Evolutionary conservation across 768 basidiomycete genomes (phyloP).

Genomic region (Serendipita indica): DNA sequence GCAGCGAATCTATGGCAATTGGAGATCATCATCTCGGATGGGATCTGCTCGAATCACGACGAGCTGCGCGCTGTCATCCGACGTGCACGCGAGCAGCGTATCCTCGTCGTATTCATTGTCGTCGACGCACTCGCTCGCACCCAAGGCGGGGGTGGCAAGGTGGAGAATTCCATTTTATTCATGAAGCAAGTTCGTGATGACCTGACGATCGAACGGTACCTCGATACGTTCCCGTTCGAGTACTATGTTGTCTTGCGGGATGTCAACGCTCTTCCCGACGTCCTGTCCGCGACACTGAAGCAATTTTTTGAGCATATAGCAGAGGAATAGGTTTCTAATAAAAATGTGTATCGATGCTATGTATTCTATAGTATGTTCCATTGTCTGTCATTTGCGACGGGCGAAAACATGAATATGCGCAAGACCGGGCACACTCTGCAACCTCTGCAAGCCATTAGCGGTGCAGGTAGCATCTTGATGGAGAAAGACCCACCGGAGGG

Average conservation of each 20-base stretch:
- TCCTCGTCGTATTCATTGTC: slow-evolving; percentile 94
- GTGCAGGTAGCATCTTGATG: neutral
- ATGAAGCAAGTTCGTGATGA: slow-evolving; percentile 88
- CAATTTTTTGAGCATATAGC: slow-evolving; percentile 84
- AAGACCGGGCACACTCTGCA: slow-evolving; percentile 68
- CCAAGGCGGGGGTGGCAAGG: slow-evolving; percentile 12
- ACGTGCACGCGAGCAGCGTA: slow-evolving; percentile 72
- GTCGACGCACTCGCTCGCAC: slow-evolving; percentile 45
- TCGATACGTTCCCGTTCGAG: slow-evolving; percentile 96
- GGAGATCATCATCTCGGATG: slow-evolving; percentile 95
- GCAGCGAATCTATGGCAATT: slow-evolving; percentile 90
- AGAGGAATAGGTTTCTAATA: slow-evolving; percentile 30
- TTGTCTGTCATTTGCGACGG: slow-evolving; percentile 31
- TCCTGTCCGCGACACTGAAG: slow-evolving; percentile 71
- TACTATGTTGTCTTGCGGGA: slow-evolving; percentile 87
- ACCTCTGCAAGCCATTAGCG: slow-evolving; percentile 32
- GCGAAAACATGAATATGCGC: slow-evolving; percentile 86
- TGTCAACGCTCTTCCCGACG: slow-evolving; percentile 83
- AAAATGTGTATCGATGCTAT: neutral
- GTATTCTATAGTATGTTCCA: neutral
- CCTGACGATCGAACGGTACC: slow-evolving; percentile 71
- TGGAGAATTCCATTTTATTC: slow-evolving; percentile 68
- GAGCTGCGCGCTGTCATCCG: slow-evolving; percentile 63
- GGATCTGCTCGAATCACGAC: slow-evolving; percentile 95
- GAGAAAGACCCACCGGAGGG: slow-evolving; percentile 46